Conservation (phyloP, 2,329 filamentous ascomycete species). For the Calycina herbarum region DNA sequence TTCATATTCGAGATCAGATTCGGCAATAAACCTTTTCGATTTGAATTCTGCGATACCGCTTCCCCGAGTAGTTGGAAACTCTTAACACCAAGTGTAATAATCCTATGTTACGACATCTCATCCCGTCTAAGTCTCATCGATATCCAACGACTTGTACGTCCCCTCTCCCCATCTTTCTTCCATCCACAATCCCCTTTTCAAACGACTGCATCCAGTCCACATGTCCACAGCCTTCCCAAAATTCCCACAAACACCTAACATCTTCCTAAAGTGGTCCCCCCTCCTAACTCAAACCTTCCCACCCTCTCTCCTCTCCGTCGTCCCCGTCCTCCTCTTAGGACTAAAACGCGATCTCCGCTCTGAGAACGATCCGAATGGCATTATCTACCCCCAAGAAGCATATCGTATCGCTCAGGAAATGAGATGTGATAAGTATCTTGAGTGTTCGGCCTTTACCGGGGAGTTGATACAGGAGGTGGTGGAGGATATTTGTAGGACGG, state of each 20-base stretch:
- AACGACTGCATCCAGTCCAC: too few species aligned
- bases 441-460: conserved; percentile 62
- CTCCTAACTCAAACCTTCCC: conserved; percentile 48
- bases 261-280: conserved; percentile 8
- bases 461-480: conserved; percentile 58
- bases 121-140: conserved; percentile 58
- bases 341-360: conserved; percentile 60
- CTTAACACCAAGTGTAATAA: conserved; percentile 57
- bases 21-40: conserved; percentile 47
- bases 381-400: conserved; percentile 62
- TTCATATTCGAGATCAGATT: conserved; percentile 57
- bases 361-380: conserved; percentile 58
- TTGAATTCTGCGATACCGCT: conserved; percentile 62
- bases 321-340: conserved; percentile 55
- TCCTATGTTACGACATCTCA: conserved; percentile 63
- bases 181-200: too few species aligned
- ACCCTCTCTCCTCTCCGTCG: conserved; percentile 44
- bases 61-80: conserved; percentile 59
- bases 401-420: conserved; percentile 57
- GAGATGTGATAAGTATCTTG: conserved; percentile 62
- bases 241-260: not conserved
- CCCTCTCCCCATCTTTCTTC: too few species aligned
- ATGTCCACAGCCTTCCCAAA: too few species aligned
- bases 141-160: conserved; percentile 54
- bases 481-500: conserved; percentile 61